Conservation (phyloP, 331 rosid species). For the Dryas integrifolia region DNA sequence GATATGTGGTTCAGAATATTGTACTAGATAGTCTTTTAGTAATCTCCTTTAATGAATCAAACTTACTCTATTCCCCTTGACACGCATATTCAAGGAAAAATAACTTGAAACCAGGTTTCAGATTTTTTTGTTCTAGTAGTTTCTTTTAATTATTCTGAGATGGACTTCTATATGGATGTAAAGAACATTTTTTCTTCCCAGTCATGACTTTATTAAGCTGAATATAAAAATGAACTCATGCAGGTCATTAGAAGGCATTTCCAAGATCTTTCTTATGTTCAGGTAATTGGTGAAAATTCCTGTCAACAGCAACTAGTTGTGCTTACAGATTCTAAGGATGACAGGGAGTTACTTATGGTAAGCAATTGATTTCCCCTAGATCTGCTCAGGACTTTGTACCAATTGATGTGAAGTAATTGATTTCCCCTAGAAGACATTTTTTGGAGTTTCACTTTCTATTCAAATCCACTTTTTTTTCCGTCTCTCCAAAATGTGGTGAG, state of each 20-base stretch:
- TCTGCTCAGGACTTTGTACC: neutral
- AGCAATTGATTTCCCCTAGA: constrained; percentile 17
- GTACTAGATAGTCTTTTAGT: neutral
- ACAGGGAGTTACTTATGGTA: constrained; percentile 68
- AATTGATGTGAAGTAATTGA: neutral
- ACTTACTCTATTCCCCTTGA: neutral
- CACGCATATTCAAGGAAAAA: neutral
- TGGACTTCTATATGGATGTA: neutral
- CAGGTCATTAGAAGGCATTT: constrained; percentile 76
- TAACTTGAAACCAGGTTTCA: neutral
- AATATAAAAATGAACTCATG: constrained; percentile 26
- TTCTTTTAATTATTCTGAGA: constrained; percentile 3
- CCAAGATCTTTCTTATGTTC: constrained; percentile 62
- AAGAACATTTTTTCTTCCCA: neutral
- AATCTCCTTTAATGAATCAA: neutral
- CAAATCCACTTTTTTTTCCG: too few relatives aligned
- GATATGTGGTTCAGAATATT: neutral
- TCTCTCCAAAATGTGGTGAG: too few relatives aligned
- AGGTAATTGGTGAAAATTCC: constrained; percentile 39
- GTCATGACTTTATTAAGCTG: constrained; percentile 12
- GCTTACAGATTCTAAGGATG: constrained; percentile 66
- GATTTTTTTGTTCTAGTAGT: neutral
- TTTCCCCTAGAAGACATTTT: neutral
- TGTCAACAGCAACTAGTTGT: constrained; percentile 56
- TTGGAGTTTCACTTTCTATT: too few relatives aligned